phyloP scores from a whole-genome alignment of 176 grass and related monocot genomes.

The Saccharum spontaneum region DNA sequence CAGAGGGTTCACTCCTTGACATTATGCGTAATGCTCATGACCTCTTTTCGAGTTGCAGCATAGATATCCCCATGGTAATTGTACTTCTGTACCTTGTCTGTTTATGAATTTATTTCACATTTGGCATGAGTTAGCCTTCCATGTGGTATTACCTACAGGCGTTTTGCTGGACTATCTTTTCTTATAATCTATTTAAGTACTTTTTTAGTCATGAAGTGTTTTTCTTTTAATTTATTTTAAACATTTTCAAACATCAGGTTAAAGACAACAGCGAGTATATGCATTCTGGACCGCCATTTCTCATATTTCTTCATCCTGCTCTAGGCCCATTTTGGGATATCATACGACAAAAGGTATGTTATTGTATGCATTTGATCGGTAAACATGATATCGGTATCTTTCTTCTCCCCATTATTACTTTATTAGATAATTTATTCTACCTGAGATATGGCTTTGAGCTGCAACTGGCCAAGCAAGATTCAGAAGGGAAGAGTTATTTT shows the following conservation, averaged over 20 bases:
- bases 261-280: conserved; percentile 83
- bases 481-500: background rate
- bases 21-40: conserved; percentile 97
- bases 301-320: conserved; percentile 98
- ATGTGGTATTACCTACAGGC: background rate
- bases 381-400: background rate
- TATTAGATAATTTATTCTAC: conserved; percentile 14
- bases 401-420: conserved; percentile 9
- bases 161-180: conserved; percentile 6
- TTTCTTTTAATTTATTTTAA: conserved; percentile 20
- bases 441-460: conserved; percentile 25
- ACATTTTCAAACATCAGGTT: conserved; percentile 57
- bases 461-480: background rate
- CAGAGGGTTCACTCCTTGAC: conserved; percentile 94
- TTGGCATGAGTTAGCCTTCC: background rate
- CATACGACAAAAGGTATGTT: conserved; percentile 81
- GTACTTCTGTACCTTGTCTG: background rate
- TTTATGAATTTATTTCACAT: conserved; percentile 15
- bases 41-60: conserved; percentile 64
- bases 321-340: conserved; percentile 97
- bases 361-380: background rate
- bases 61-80: conserved; percentile 77
- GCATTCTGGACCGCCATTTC: conserved; percentile 66
- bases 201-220: conserved; percentile 15
- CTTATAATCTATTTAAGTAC: conserved; percentile 13